Evolutionary conservation across 1,284 basidiomycete genomes (phyloP), one percentile per base, ranked within the genome.

Genomic region (Moesziomyces antarcticus): DNA sequence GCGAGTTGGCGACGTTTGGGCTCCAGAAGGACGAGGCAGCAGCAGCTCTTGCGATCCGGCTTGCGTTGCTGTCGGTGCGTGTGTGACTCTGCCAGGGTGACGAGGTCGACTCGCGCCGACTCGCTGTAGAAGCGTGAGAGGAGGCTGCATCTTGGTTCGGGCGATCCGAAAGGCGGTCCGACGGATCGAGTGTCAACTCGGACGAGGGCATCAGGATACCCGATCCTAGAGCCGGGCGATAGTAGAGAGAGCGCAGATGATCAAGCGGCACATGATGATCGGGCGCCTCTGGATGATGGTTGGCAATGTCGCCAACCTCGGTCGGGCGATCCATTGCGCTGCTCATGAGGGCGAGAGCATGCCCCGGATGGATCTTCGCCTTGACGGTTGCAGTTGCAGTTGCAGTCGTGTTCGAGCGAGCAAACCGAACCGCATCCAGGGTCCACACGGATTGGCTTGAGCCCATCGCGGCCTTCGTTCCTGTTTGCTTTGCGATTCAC

Each of bases 171-270:
- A 5, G 51, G 37, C 4, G 58, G 22, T 14, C 18, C 16, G 50
- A 61, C 14, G 35, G 43, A 7, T 51, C 42, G 3, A 47, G 14
- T 3, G 49, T 24, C 3, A 62, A 46, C 40, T 64, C 41, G 24
- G 61, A 60, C 7, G 68, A 60, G 1, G 71, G 61, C 7, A 73
- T 55, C 18, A 73, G 57, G n/a, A 64, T 46, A 27, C 71, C 71
- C 5, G 71, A 68, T 18, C 65, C 71, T 33, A 68, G 33, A 5
- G 71, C 65, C 8, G 64, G 64, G n/a, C 71, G 56, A 22, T 68
- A 73, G 61, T 73, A 73, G 40, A 73, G 61, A 42, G 64, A 60
- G 8, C 71, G 60, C 16, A 73, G 71, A 37, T 73, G 57, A 16
- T 73, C 65, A 25, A 73, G 21, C 2, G 71, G 71, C 4, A 73